Percentiles rank a stretch among this genome's conserved stretches.
These are phyloP conservation scores for Exidia glandulosa DNA, from an alignment of 768 basidiomycete genomes.

Conservation along the genomic window DNA sequence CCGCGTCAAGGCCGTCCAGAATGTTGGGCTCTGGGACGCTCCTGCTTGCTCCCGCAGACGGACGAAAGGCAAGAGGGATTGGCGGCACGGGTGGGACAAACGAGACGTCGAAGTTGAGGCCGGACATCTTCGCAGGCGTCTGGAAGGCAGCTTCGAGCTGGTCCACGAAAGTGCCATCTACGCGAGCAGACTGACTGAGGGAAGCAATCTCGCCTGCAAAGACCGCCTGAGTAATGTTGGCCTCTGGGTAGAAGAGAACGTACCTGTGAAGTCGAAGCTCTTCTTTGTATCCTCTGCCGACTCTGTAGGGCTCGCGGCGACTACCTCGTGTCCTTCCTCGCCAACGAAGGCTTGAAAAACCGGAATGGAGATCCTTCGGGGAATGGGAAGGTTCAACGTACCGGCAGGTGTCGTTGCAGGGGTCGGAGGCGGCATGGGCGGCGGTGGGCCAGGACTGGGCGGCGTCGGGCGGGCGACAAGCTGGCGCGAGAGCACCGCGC, in stretches of 20 bases:
- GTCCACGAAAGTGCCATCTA: constrained; percentile 68
- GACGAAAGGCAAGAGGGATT: constrained; percentile 23
- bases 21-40: constrained; percentile 6
- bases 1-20: background rate
- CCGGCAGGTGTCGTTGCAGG: constrained; percentile 2
- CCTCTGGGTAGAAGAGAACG: background rate
- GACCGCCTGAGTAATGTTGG: background rate
- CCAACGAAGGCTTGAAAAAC: constrained; percentile 24
- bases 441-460: constrained; percentile 34
- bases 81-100: constrained; percentile 39
- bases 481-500: constrained; percentile 1
- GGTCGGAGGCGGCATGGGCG: constrained; percentile 28
- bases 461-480: constrained; percentile 2
- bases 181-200: constrained; percentile 61
- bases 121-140: constrained; percentile 58
- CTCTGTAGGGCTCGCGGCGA: constrained; percentile 15
- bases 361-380: constrained; percentile 15
- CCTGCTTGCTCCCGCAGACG: constrained; percentile 2
- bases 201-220: constrained; percentile 47
- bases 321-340: constrained; percentile 29
- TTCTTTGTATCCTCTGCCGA: constrained; percentile 64
- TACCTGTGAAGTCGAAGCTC: constrained; percentile 66
- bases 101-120: constrained; percentile 18
- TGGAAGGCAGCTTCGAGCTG: constrained; percentile 72
- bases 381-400: constrained; percentile 26